These are phyloP conservation scores for Aphanomyces astaci DNA, from an alignment of 352 stramenopile species.

Conservation along the genomic window DNA sequence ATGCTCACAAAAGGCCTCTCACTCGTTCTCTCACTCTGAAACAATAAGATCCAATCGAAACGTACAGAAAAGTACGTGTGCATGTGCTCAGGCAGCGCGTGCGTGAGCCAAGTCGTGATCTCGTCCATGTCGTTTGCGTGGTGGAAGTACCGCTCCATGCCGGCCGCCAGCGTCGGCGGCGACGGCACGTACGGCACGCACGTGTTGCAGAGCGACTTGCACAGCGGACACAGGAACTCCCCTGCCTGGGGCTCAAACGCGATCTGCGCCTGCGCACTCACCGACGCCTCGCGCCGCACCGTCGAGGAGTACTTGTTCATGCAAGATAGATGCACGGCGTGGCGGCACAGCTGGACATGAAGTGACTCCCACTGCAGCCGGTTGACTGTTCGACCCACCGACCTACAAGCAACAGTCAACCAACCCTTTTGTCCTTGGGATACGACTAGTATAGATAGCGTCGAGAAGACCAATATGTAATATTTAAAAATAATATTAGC, in stretches of 20 bases:
- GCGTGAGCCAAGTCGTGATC: neutral
- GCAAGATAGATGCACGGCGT: conserved; percentile 85
- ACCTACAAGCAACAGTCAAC: neutral
- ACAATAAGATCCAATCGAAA: too few relatives aligned
- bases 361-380: conserved; percentile 35
- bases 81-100: neutral
- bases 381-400: neutral
- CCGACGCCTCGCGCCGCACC: conserved; percentile 57
- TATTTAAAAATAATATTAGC: too few relatives aligned
- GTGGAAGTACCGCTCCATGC: conserved; percentile 11
- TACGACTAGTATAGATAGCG: too few relatives aligned
- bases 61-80: neutral
- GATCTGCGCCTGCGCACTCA: conserved; percentile 69
- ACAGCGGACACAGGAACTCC: conserved; percentile 88
- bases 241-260: conserved; percentile 77
- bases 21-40: too few relatives aligned
- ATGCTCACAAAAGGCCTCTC: neutral
- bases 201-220: conserved; percentile 87
- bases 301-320: conserved; percentile 87
- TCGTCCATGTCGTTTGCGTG: neutral
- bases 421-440: too few relatives aligned
- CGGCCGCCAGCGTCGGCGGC: neutral
- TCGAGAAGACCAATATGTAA: too few relatives aligned
- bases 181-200: conserved; percentile 67
- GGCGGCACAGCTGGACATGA: conserved; percentile 79